Evolutionary conservation across 257 asterid genomes (phyloP).

Genomic region (Apocynum venetum): DNA sequence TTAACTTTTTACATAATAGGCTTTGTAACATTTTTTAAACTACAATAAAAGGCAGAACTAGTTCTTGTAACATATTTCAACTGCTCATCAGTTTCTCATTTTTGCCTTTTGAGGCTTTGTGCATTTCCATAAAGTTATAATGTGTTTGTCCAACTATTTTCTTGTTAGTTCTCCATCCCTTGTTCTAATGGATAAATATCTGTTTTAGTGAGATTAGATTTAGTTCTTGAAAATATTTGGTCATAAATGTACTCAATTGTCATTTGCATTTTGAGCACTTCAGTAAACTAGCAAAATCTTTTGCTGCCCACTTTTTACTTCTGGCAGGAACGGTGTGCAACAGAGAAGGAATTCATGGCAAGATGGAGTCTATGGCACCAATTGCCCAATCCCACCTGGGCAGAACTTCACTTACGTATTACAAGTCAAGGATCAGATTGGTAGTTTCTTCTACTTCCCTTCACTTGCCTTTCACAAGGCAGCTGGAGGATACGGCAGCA

Average conservation of each 20-base stretch:
- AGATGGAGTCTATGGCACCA: slow-evolving; percentile 50
- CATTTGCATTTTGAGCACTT: neutral
- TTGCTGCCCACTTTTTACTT: neutral
- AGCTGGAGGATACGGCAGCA: slow-evolving; percentile 49
- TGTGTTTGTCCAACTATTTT: neutral
- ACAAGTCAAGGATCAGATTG: slow-evolving; percentile 52
- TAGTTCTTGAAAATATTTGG: neutral
- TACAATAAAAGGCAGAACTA: no score
- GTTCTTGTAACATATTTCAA: no score
- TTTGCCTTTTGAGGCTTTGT: no score
- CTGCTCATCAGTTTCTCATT: no score
- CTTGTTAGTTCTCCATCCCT: neutral
- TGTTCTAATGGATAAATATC: neutral
- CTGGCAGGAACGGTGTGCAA: slow-evolving; percentile 40
- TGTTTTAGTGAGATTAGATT: neutral
- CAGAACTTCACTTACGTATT: slow-evolving; percentile 38
- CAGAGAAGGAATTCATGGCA: slow-evolving; percentile 49
- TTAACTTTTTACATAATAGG: no score
- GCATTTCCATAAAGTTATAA: no score
- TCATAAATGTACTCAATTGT: neutral
- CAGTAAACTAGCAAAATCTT: neutral
- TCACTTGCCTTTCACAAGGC: slow-evolving; percentile 48
- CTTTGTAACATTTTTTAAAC: no score
- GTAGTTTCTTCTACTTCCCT: slow-evolving; percentile 47
- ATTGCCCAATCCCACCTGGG: slow-evolving; percentile 50